These are phyloP conservation scores for Mycena epipterygia DNA, from an alignment of 768 basidiomycete genomes.

Conservation along the genomic window DNA sequence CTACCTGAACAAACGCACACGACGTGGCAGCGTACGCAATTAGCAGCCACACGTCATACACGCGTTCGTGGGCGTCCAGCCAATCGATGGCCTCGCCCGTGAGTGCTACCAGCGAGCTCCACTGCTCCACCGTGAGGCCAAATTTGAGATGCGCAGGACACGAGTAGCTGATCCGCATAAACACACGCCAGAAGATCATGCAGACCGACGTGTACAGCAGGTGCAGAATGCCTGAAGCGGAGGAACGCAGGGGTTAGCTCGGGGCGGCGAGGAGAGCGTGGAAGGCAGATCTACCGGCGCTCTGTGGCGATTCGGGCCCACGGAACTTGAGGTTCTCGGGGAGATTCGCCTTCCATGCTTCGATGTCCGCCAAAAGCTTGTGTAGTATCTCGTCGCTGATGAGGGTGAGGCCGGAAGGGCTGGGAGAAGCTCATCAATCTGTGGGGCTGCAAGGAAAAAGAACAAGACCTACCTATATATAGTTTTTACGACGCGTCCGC, in stretches of 20 bases:
- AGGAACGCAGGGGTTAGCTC: background rate
- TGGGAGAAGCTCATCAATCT: conserved; percentile 46
- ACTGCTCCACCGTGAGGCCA: conserved; percentile 82
- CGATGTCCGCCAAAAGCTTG: conserved; percentile 72
- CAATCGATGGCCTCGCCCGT: conserved; percentile 91
- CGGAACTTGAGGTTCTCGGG: conserved; percentile 84
- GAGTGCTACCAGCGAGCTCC: conserved; percentile 78
- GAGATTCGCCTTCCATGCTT: conserved; percentile 83
- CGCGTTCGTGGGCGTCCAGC: conserved; percentile 83
- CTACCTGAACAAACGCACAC: conserved; percentile 91
- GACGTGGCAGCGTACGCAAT: conserved; percentile 91
- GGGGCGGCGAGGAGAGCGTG: too few species aligned
- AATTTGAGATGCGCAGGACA: conserved; percentile 94
- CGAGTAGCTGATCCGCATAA: conserved; percentile 96
- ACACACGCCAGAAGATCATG: conserved; percentile 98
- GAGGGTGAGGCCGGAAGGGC: conserved; percentile 89
- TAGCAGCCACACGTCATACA: conserved; percentile 90
- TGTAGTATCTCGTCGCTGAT: conserved; percentile 87
- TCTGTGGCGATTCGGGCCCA: conserved; percentile 74
- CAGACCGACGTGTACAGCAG: conserved; percentile 89
- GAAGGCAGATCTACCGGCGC: conserved; percentile 66
- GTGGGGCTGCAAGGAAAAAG: conserved; percentile 24
- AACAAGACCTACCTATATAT: conserved; percentile 80
- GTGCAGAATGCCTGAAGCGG: conserved; percentile 83
- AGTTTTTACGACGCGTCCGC: conserved; percentile 92